phyloP scores from a whole-genome alignment of 116 monocot genomes.

The Zostera marina region DNA sequence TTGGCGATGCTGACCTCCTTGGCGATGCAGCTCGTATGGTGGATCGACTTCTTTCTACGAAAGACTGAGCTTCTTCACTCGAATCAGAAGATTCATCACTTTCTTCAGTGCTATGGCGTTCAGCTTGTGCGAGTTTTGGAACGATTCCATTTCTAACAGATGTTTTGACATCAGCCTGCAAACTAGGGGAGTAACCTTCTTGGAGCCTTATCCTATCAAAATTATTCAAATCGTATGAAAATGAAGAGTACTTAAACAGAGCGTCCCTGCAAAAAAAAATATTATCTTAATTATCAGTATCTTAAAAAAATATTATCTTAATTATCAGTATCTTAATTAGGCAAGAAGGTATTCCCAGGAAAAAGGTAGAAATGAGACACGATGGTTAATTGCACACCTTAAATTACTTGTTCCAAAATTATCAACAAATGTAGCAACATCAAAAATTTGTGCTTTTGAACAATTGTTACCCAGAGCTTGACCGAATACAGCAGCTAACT shows the following conservation, averaged over 20 bases:
- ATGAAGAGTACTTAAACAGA: conserved; percentile 28
- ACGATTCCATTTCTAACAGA: conserved; percentile 18
- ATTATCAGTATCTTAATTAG: background rate
- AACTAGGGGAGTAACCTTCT: background rate
- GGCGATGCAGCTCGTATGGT: conserved; percentile 69
- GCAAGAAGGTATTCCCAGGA: background rate
- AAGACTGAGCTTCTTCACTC: conserved; percentile 25
- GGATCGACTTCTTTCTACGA: conserved; percentile 74
- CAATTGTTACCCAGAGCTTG: conserved; percentile 34
- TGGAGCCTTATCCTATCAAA: conserved; percentile 5
- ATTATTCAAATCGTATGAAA: conserved; percentile 11
- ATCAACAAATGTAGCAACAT: conserved; percentile 56
- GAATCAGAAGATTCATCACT: conserved; percentile 62
- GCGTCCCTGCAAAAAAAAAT: conserved; percentile 26
- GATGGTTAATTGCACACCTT: conserved; percentile 22
- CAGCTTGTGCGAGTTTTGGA: conserved; percentile 78
- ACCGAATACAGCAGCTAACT: conserved; percentile 32
- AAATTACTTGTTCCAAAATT: conserved; percentile 60
- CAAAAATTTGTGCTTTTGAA: conserved; percentile 32
- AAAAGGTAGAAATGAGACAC: background rate
- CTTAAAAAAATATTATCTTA: background rate
- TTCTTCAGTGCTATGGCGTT: conserved; percentile 60
- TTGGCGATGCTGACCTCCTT: conserved; percentile 95
- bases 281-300: background rate
- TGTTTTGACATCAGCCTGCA: conserved; percentile 6